phyloP scores from a whole-genome alignment of 2,329 filamentous ascomycete species.

The Purpureocillium lavendulum region DNA sequence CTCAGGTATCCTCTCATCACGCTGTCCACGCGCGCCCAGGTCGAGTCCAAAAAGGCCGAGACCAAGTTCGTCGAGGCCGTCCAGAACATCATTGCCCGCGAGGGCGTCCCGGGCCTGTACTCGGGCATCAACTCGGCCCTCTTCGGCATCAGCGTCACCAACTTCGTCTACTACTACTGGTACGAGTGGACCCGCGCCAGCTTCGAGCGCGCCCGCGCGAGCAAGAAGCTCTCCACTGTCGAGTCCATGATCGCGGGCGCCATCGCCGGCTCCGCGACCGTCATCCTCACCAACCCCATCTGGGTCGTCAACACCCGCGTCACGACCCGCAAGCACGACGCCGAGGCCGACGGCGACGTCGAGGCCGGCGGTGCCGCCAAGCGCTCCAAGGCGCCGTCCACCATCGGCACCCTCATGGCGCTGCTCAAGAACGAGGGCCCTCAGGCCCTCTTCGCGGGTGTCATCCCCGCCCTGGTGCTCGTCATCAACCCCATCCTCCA shows the following conservation, averaged over 20 bases:
- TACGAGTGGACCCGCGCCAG: conserved; percentile 92
- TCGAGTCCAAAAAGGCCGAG: conserved; percentile 90
- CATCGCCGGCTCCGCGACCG: conserved; percentile 86
- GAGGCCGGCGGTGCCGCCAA: conserved; percentile 26
- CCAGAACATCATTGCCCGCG: conserved; percentile 79
- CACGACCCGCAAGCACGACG: conserved; percentile 70
- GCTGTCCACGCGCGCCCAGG: conserved; percentile 92
- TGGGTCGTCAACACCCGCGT: conserved; percentile 99
- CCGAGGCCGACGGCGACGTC: conserved; percentile 33
- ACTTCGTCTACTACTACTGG: conserved; percentile 99
- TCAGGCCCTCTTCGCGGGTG: conserved; percentile 79
- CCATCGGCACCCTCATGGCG: conserved; percentile 70
- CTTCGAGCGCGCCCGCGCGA: conserved; percentile 72
- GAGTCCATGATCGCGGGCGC: conserved; percentile 95
- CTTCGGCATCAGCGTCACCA: conserved; percentile 96
- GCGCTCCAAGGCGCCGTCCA: conserved; percentile 52
- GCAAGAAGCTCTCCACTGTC: conserved; percentile 77
- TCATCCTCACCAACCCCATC: conserved; percentile 95
- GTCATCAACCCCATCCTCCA: conserved; percentile 98
- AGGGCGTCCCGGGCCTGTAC: conserved; percentile 84
- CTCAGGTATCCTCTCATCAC: conserved; percentile 88
- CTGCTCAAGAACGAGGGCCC: conserved; percentile 80
- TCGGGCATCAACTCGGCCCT: conserved; percentile 88
- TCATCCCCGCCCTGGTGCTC: conserved; percentile 83
- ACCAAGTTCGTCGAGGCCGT: conserved; percentile 78